Percentiles rank a stretch among this genome's conserved stretches.
Conservation (phyloP, 2,329 filamentous ascomycete species). For the Cyclaneusma minus region DNA sequence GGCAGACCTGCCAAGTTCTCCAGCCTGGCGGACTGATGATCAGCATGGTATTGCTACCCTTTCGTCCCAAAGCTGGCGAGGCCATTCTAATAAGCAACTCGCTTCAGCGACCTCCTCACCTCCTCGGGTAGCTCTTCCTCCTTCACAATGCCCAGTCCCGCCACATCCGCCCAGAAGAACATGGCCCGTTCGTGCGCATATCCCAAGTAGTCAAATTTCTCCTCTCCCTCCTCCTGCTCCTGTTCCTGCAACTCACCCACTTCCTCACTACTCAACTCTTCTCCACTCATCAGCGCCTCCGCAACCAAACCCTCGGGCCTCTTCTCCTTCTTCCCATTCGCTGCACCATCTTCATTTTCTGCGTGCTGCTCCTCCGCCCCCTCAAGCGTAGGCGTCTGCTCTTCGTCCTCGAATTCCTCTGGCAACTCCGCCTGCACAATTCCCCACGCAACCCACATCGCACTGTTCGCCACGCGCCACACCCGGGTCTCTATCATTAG, state of each 20-base stretch:
- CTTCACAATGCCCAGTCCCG: constrained; percentile 60
- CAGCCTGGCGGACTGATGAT: too few species aligned
- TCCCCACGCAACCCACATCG: constrained; percentile 90
- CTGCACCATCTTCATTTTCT: too few species aligned
- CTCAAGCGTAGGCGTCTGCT: too few species aligned
- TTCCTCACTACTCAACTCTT: constrained; percentile 7
- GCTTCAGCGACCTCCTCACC: constrained; percentile 50
- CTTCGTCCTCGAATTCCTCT: constrained; percentile 41
- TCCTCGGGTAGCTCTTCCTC: constrained; percentile 59
- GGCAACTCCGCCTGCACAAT: constrained; percentile 87
- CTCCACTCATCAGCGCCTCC: constrained; percentile 5
- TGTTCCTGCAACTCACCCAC: constrained; percentile 7
- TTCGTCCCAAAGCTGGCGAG: too few species aligned
- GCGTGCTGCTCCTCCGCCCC: too few species aligned
- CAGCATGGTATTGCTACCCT: too few species aligned
- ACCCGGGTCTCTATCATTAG: constrained; percentile 66
- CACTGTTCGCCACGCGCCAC: constrained; percentile 79
- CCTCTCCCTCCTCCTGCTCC: constrained; percentile 31
- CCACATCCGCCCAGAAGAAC: constrained; percentile 89
- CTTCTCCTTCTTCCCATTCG: constrained; percentile 6
- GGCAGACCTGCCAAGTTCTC: too few species aligned
- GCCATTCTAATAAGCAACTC: constrained; percentile 41
- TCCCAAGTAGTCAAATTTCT: constrained; percentile 82
- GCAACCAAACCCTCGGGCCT: constrained; percentile 9
- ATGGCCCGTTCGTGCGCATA: constrained; percentile 84